Base-by-base conservation (phyloP, 2,329 filamentous ascomycete genomes). In the Monilinia aucupariae region DNA sequence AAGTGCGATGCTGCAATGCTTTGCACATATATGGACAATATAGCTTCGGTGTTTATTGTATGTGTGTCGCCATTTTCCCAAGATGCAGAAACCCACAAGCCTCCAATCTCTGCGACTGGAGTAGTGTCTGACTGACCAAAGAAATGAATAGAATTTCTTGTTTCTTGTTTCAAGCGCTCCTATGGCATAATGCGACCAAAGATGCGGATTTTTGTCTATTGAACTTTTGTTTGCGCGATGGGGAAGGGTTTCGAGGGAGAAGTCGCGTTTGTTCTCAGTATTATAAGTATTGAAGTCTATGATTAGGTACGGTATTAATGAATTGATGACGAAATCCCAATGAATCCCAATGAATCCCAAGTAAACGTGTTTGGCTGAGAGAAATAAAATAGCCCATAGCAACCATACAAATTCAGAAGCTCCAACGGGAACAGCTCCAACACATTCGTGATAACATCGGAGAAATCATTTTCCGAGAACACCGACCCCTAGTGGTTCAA, bases 401-500 rank as follows among this genome's bases (percentile, higher is more conserved):
- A 43, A 39, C 13, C 13, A 17, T 47, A 25, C n/a, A 22, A 45
- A 34, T 47, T 45, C 27, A 47, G 12, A 13, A 47, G 39, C n/a
- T 37, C 34, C 34, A 37, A 4, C 34, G n/a, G n/a, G n/a, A n/a
- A n/a, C n/a, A n/a, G 27, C 27, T 30, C 27, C 27, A 30, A 30
- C 27, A 30, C 3, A 6, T 56, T 10, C 20, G 41, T 27, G 27
- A 47, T 34, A 25, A n/a, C 27, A 45, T 47, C 49, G 50, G 50
- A 51, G 17, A 39, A 53, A 25, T 9, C 1, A 53, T 56, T 56
- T 56, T 56, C 54, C 54, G 54, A 56, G 54, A 56, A 4, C 8
- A 45, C 37, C 4, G 27, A 17, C 10, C 27, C 12, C 22, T 13
- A 2, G 39, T 17, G 17, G 15, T 43, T 43, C 4, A 41, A 41